phyloP scores from a whole-genome alignment of 305 asterid genomes.

The Fraxinus platypoda region DNA sequence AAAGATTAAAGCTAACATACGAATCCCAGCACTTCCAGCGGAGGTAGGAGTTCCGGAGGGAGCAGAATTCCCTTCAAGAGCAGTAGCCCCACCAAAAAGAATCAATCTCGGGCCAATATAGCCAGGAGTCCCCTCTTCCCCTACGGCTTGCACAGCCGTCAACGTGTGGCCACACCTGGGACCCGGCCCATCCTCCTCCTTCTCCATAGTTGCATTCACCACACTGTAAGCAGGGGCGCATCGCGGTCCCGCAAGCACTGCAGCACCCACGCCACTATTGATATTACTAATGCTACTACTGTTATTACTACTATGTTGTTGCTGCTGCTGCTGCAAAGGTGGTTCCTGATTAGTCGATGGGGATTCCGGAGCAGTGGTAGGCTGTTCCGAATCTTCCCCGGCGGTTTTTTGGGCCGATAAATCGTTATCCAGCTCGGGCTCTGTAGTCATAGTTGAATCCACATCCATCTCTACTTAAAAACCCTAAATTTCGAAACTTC shows the following conservation, averaged over 20 bases:
- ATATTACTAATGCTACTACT: conserved; percentile 27
- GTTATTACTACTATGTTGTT: conserved; percentile 29
- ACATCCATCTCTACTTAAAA: conserved; percentile 65
- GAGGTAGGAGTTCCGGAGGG: conserved; percentile 91
- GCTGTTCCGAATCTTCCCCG: conserved; percentile 36
- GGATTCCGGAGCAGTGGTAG: conserved; percentile 43
- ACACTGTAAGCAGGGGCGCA: conserved; percentile 84
- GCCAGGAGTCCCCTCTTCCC: conserved; percentile 83
- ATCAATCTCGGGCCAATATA: conserved; percentile 86
- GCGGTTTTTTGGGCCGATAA: conserved; percentile 20
- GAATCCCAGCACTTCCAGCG: conserved; percentile 97
- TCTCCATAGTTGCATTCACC: conserved; percentile 73
- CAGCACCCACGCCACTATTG: conserved; percentile 39
- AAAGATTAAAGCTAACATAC: conserved; percentile 47
- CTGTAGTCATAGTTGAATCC: conserved; percentile 79
- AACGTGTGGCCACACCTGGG: conserved; percentile 97
- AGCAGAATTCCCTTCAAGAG: conserved; percentile 92
- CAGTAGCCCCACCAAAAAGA: conserved; percentile 96
- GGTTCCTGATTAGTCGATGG: conserved; percentile 38
- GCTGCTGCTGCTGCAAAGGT: conserved; percentile 39
- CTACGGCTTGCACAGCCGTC: conserved; percentile 93
- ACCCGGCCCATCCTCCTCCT: conserved; percentile 98
- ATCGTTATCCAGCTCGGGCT: conserved; percentile 61
- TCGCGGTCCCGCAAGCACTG: conserved; percentile 73
- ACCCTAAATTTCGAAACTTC: conserved; percentile 50